These are phyloP conservation scores for Mariannaea elegans DNA, from an alignment of 2,329 filamentous ascomycete genomes.

Conservation along the genomic window DNA sequence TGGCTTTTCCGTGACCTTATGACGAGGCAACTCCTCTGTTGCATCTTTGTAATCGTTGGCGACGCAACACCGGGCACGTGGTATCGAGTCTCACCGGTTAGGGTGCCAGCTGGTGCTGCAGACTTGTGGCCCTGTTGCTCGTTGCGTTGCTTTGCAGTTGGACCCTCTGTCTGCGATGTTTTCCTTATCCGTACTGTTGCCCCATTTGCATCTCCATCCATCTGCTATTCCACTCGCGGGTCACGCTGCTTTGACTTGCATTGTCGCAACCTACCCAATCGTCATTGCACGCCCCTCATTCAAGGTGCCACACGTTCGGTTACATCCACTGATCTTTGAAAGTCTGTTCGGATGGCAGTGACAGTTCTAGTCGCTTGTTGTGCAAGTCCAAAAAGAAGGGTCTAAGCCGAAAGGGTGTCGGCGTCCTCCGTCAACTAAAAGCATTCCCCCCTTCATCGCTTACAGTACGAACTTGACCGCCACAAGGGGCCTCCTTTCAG, in stretches of 20 bases:
- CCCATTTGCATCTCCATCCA: slow-evolving; percentile 7
- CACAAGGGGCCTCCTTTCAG: not conserved
- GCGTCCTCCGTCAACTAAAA: not conserved
- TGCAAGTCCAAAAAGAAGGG: not conserved
- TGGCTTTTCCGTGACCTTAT: too few relatives aligned
- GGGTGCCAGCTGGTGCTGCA: too few relatives aligned
- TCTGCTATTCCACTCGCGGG: slow-evolving; percentile 5
- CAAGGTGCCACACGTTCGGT: slow-evolving; percentile 13
- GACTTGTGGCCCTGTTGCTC: too few relatives aligned
- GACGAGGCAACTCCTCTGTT: slow-evolving; percentile 5
- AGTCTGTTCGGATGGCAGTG: not conserved
- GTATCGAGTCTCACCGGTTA: not conserved
- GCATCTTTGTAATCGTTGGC: not conserved
- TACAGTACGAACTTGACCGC: slow-evolving; percentile 14
- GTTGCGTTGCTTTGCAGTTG: too few relatives aligned
- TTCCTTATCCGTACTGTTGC: not conserved
- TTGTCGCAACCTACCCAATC: slow-evolving; percentile 16
- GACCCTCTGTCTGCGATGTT: not conserved
- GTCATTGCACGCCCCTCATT: slow-evolving; percentile 14
- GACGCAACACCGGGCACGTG: slow-evolving; percentile 8
- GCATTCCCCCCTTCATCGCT: not conserved
- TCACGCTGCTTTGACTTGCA: slow-evolving; percentile 11
- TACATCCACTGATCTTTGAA: not conserved
- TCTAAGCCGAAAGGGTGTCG: not conserved
- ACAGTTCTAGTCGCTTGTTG: not conserved